Base-by-base conservation (phyloP, 73 alveolate species). In the Urostyla sp. region DNA sequence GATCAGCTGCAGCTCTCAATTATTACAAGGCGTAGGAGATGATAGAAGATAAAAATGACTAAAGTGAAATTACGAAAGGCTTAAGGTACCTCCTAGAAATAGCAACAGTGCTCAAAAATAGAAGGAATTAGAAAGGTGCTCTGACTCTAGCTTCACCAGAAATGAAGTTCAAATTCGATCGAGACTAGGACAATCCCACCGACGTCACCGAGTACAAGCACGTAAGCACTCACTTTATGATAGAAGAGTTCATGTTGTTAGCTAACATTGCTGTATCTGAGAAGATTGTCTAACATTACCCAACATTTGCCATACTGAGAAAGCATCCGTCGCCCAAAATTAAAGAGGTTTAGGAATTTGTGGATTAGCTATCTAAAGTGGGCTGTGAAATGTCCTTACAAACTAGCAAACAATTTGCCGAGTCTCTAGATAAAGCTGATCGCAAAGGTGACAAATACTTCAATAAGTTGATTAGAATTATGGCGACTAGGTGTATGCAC, bases 171-270 rank as follows among this genome's bases (percentile, higher is more conserved):
- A 92, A 95, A 56, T 84, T 97, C 55, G 98, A 97, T 84, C 91
- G 76, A 35, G 98, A 97, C 52, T 91, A 97, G 38, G 93, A 92
- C 57, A 96, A 94, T 28, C 97, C 97, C 37, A 90, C 97, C 53
- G 99, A 97, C 76, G 97, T 97, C 6, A 72, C 97, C 10, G 91
- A 89, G 75, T 97, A 97, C 76, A 63, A 92, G 67, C 88, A 92
- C 36, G 95, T 73, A 63, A 94, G 93, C 69, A 96, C 99, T 52
- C 95, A 96, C 85, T 94, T 89, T 34, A 85, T 96, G 86, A 96
- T 96, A 36, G 99, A 97, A 81, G 99, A 97, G 84, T 95, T 97
- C 87, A 97, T 97, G 99, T 93, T 97, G 61, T 88, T 97, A 21
- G 99, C 99, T 2, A 97, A 97, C 72, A 94, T 95, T 28, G 93